A percentile compares a stretch with the other conserved stretches of the same genome.
These are phyloP conservation scores for Phytophthora sp. DNA, from an alignment of 352 stramenopile species.

Conservation along the genomic window DNA sequence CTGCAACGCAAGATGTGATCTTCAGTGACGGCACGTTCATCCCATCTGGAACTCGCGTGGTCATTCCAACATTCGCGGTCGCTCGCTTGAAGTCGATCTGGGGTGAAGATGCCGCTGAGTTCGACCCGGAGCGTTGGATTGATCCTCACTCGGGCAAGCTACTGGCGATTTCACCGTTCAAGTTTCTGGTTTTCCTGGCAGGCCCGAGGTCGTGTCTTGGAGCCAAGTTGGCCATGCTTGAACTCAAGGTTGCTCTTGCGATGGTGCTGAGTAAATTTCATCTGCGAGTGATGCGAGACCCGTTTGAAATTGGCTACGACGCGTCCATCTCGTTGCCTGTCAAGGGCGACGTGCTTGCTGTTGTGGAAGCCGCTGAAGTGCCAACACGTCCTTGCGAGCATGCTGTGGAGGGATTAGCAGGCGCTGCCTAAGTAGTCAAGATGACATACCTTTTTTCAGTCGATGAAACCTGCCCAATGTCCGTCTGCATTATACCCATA, in stretches of 20 bases:
- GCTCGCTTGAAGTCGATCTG: conserved; percentile 62
- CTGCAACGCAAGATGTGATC: conserved; percentile 51
- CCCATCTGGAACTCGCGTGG: conserved; percentile 49
- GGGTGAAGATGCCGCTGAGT: conserved; percentile 66
- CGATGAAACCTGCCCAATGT: conserved; percentile 7
- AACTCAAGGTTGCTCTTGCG: conserved; percentile 63
- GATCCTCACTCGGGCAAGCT: conserved; percentile 46
- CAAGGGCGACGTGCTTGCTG: conserved; percentile 39
- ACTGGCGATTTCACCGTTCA: conserved; percentile 53
- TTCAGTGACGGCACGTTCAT: conserved; percentile 73
- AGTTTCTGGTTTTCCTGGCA: conserved; percentile 75
- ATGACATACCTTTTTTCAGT: not conserved
- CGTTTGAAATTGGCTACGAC: conserved; percentile 47
- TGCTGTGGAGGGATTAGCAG: conserved; percentile 12
- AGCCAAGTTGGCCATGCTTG: conserved; percentile 60
- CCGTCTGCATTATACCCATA: not conserved
- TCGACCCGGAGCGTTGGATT: conserved; percentile 75
- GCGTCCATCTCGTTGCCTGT: conserved; percentile 50
- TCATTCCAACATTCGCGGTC: conserved; percentile 63
- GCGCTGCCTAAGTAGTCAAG: conserved; percentile 23
- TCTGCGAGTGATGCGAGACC: conserved; percentile 30
- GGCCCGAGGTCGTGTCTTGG: conserved; percentile 72
- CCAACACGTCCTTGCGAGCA: not conserved
- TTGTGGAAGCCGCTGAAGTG: conserved; percentile 23
- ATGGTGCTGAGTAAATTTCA: conserved; percentile 50